Evolutionary conservation across 2,329 filamentous ascomycete genomes (phyloP), one percentile per base, ranked within the genome.

Genomic region (Fusarium guadeloupense): DNA sequence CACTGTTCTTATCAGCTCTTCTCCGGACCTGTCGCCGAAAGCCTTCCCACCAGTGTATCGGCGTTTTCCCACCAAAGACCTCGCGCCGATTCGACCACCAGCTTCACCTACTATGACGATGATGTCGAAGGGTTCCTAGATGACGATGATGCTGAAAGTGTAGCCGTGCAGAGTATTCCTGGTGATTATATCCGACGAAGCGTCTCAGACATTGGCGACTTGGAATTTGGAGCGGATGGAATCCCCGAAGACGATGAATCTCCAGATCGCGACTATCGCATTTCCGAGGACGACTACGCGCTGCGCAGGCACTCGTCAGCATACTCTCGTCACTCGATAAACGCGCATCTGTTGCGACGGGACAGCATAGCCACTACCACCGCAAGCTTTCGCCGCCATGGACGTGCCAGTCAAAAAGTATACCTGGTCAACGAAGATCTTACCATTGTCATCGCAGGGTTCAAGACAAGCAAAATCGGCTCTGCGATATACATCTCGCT

Each of bases 361-460:
- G 86, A 89, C 58, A 96, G 91, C 64, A 82, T 80, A 23, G 84
- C 84, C 28, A 31, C 28, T 46, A 95, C 92, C 12, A 84, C 88
- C 61, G 83, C 80, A 25, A 92, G 90, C 69, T 82, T 83, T 60
- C 85, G 83, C 43, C 80, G 79, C 34, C 85, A 84, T 10, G 85
- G 86, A 35, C 86, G 91, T 53, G 81, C 85, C 23, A 96, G 85
- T 69, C 95, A 99, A 75, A 98, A 97, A 77, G 84, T 97, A 20
- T 95, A 97, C 75, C 93, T 99, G 76, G 82, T 88, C 54, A 96
- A 92, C 35, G 95, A 99, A 75, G 95, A 99, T 74, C 80, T 99
- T 62, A 97, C 93, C 1, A 93, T 97, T 68, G 94, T 93, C 23
- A 87, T 98, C 71, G 92, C 94, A 20, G 95, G 95, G 0, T 99